A percentile compares a stretch with the other conserved stretches of the same genome.
Conservation (phyloP, 1,284 basidiomycete species). For the Cerioporus squamosus region DNA sequence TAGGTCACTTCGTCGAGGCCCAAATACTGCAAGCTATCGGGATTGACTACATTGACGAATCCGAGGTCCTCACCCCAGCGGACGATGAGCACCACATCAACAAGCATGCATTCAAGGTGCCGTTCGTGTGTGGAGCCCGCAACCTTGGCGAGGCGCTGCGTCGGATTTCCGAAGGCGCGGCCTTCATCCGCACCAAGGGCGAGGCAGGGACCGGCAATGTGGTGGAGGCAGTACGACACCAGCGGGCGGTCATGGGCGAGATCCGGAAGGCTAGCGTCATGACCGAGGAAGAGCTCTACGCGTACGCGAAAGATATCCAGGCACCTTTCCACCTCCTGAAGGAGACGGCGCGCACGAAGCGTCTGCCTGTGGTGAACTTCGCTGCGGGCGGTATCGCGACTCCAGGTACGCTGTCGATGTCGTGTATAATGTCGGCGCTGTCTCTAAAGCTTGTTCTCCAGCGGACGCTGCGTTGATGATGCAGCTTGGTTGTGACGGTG, state of each 20-base stretch:
- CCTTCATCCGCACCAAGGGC: constrained; percentile 97
- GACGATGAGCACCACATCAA: constrained; percentile 87
- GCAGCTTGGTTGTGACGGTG: constrained; percentile 98
- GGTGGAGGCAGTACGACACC: constrained; percentile 95
- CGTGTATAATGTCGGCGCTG: constrained; percentile 3
- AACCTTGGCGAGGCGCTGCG: constrained; percentile 93
- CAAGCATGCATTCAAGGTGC: constrained; percentile 92
- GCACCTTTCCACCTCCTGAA: constrained; percentile 98
- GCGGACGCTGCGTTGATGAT: constrained; percentile 99
- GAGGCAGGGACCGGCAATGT: constrained; percentile 98
- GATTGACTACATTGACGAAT: constrained; percentile 98
- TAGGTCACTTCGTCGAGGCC: constrained; percentile 97
- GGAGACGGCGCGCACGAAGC: constrained; percentile 93
- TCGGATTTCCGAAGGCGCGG: constrained; percentile 96
- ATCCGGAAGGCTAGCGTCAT: constrained; percentile 87
- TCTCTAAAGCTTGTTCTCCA: constrained; percentile 31
- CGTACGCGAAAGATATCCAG: constrained; percentile 91
- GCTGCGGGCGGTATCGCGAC: constrained; percentile 98
- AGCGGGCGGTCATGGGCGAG: constrained; percentile 82
- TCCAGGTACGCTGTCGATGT: constrained; percentile 61
- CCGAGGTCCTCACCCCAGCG: constrained; percentile 95
- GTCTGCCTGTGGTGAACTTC: constrained; percentile 93
- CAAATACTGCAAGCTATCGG: constrained; percentile 96
- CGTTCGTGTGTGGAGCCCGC: constrained; percentile 82
- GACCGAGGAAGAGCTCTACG: constrained; percentile 96